Evolutionary conservation across 352 stramenopile genomes (phyloP).

Genomic region (Globisporangium iwayamae): DNA sequence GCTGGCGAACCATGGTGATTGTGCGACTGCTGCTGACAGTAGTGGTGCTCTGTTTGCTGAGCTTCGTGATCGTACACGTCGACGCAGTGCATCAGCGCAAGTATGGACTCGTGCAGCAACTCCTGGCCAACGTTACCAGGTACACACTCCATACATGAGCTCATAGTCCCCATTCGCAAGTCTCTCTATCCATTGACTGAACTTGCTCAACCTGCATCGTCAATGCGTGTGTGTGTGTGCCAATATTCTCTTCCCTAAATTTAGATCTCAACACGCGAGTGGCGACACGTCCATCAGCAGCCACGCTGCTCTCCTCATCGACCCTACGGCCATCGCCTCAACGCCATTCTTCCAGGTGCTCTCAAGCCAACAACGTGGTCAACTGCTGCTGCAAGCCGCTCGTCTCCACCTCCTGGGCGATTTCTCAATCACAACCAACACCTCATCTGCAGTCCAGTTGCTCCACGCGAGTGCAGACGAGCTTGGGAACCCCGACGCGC

Average conservation of each 20-base stretch:
- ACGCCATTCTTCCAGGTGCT: slow-evolving; percentile 23
- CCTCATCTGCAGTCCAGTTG: slow-evolving; percentile 25
- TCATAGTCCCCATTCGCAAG: neutral
- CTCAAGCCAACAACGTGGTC: slow-evolving; percentile 19
- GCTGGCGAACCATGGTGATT: neutral
- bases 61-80: neutral
- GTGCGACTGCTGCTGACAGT: neutral
- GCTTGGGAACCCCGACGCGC: slow-evolving; percentile 26
- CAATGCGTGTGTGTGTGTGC: neutral
- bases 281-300: neutral
- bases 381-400: slow-evolving; percentile 34
- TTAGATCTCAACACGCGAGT: neutral
- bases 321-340: slow-evolving; percentile 14
- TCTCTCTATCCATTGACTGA: neutral
- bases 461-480: slow-evolving; percentile 35
- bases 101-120: slow-evolving; percentile 7
- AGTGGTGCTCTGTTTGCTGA: neutral
- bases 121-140: slow-evolving; percentile 7
- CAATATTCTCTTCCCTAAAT: neutral
- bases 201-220: neutral
- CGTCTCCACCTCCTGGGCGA: slow-evolving; percentile 32
- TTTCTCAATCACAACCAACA: slow-evolving; percentile 15
- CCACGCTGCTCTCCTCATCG: neutral
- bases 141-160: neutral
- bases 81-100: neutral